A percentile compares a stretch with the other conserved stretches of the same genome.
Evolutionary conservation across 768 basidiomycete species (phyloP).

Genomic region (Filobasidium wieringae): DNA sequence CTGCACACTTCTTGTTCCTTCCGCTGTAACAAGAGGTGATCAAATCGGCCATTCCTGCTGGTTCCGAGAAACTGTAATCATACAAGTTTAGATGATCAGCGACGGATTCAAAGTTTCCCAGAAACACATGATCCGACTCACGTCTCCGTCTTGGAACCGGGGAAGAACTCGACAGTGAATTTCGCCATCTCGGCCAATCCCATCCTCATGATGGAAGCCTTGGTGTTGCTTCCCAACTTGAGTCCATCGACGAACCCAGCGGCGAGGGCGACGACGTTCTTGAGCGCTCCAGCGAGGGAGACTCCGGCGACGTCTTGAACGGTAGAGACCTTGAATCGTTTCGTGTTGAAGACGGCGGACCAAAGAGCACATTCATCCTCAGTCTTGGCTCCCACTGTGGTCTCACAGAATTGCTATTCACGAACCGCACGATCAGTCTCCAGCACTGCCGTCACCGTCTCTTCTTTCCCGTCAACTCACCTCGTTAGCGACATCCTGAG

Average conservation of each 20-base stretch:
- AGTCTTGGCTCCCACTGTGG: slow-evolving; percentile 42
- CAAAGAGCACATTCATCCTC: slow-evolving; percentile 39
- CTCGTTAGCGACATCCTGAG: slow-evolving; percentile 28
- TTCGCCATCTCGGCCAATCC: slow-evolving; percentile 44
- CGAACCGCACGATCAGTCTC: slow-evolving; percentile 27
- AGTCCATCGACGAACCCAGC: slow-evolving; percentile 44
- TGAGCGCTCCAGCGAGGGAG: slow-evolving; percentile 43
- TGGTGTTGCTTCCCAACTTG: slow-evolving; percentile 41
- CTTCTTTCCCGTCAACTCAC: slow-evolving; percentile 13
- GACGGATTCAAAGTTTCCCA: slow-evolving; percentile 19
- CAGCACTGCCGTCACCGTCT: not conserved
- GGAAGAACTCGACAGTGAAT: slow-evolving; percentile 43
- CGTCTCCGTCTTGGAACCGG: slow-evolving; percentile 36
- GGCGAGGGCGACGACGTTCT: slow-evolving; percentile 45
- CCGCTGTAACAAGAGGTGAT: slow-evolving; percentile 41
- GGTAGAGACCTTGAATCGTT: slow-evolving; percentile 40
- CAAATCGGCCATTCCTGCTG: slow-evolving; percentile 43
- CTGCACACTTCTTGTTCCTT: slow-evolving; percentile 39
- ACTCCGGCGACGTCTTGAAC: slow-evolving; percentile 44
- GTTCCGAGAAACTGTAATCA: slow-evolving; percentile 25
- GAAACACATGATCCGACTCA: slow-evolving; percentile 31
- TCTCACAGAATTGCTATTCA: slow-evolving; percentile 44
- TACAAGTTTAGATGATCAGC: not conserved
- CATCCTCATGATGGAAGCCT: slow-evolving; percentile 44
- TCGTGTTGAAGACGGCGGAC: slow-evolving; percentile 40